Evolutionary conservation across 768 basidiomycete genomes (phyloP).

Genomic region (Mycena metata): DNA sequence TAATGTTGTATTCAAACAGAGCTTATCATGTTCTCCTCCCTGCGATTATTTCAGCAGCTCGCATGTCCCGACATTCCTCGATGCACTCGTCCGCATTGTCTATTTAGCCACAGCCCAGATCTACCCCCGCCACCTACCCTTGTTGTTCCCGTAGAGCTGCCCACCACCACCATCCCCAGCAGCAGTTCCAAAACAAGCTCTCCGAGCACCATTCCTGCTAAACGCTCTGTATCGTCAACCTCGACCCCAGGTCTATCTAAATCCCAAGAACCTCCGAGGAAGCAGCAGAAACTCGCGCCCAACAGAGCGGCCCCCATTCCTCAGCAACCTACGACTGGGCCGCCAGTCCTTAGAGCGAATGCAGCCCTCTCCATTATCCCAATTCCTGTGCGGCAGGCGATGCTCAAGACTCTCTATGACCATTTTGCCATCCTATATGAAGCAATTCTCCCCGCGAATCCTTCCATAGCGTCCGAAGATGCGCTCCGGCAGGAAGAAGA

Average conservation of each 20-base stretch:
- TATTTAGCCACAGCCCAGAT: constrained; percentile 73
- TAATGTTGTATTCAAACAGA: not conserved
- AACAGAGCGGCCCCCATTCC: constrained; percentile 31
- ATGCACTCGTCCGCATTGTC: constrained; percentile 68
- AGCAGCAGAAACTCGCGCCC: constrained; percentile 70
- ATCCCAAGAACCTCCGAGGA: constrained; percentile 68
- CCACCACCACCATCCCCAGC: constrained; percentile 32
- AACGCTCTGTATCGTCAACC: constrained; percentile 59
- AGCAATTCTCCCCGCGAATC: constrained; percentile 63
- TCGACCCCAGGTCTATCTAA: constrained; percentile 44
- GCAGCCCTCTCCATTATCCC: constrained; percentile 80
- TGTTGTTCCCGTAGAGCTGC: constrained; percentile 52
- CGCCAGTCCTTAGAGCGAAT: constrained; percentile 74
- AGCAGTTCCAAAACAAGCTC: constrained; percentile 32
- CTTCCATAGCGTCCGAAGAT: constrained; percentile 80
- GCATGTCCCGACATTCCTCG: constrained; percentile 67
- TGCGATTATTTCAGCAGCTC: constrained; percentile 68
- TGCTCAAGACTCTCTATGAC: constrained; percentile 82
- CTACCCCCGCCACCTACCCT: constrained; percentile 53
- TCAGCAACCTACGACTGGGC: constrained; percentile 55
- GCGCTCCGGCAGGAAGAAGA: constrained; percentile 87
- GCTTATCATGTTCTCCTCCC: constrained; percentile 71
- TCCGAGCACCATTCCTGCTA: constrained; percentile 56
- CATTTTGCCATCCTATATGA: constrained; percentile 81
- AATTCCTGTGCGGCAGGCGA: constrained; percentile 80